Conservation (phyloP, 257 asterid genomes). For the Scutellaria minor region DNA sequence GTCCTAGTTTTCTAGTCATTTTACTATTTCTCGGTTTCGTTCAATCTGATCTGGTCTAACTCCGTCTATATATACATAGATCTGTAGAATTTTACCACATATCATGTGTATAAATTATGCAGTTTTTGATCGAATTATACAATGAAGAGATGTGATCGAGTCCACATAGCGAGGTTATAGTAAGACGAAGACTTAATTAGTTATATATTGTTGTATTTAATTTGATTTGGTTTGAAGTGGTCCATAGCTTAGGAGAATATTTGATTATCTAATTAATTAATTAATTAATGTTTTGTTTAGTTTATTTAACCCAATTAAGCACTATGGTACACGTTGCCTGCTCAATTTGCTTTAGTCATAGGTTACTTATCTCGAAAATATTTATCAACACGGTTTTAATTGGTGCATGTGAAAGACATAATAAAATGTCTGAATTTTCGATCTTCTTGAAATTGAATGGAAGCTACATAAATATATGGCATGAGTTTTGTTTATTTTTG, state of each 20-base stretch:
- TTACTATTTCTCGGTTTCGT: background rate
- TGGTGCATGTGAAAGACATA: background rate
- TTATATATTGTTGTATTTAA: background rate
- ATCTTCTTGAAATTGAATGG: constrained; percentile 2
- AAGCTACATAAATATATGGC: background rate
- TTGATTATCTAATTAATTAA: background rate
- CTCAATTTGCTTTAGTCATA: background rate
- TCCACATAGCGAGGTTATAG: too few relatives aligned
- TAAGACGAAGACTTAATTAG: too few relatives aligned
- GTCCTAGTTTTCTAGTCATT: constrained; percentile 1
- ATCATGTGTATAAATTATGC: too few relatives aligned
- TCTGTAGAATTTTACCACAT: too few relatives aligned
- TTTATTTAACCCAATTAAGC: constrained; percentile 22
- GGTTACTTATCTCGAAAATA: background rate
- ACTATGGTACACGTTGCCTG: constrained; percentile 33
- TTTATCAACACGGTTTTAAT: constrained; percentile 19
- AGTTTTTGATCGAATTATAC: too few relatives aligned
- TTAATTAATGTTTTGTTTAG: background rate
- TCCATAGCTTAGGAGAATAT: constrained; percentile 5
- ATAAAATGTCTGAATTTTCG: background rate
- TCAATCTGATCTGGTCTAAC: too few relatives aligned
- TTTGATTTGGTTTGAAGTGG: constrained; percentile 28
- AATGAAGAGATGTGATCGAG: too few relatives aligned
- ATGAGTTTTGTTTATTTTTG: background rate
- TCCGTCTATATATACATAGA: too few relatives aligned